Evolutionary conservation across 2,329 filamentous ascomycete species (phyloP), one percentile per base, ranked within the genome.

Genomic region (Trichophyton verrucosum): DNA sequence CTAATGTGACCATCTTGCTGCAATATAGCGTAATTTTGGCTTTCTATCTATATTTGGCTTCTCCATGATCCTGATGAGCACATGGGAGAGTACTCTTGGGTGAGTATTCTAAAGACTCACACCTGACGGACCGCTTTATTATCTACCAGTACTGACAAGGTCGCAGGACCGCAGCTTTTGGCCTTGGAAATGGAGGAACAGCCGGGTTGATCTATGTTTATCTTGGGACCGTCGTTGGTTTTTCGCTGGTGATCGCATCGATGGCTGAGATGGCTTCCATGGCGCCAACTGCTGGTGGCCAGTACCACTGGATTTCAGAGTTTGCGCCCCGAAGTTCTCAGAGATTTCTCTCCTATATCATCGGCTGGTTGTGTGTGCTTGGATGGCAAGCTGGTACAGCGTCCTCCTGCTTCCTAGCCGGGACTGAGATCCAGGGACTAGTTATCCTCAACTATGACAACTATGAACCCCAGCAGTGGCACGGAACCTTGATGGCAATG

Each of bases 181-280:
- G 70, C 3, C 63, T 74, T 62, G 70, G 68, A 22, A 69, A 75
- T 63, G 73, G 73, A 44, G 73, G 73, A 6, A 70, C 71, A 15
- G 72, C 70, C 17, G 71, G 71, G n/a, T 62, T 75, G 53, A 71
- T 75, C 51, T 75, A 71, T 69, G 72, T 71, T 0, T 74, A 72
- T 57, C 60, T 74, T 20, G 67, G 70, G 46, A 68, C 71, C 47
- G 65, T 66, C 4, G 55, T 66, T 0, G 74, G 73, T 0, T 71
- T 74, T 24, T 58, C 64, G 11, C 67, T 73, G 5, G 71, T 75
- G 13, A 73, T 74, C 62, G 69, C 70, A 36, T 74, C 71, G 58
- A 68, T 76, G 59, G 72, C 73, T 20, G 75, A 76, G 62, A 73
- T 76, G 68, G 74, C 74, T 36, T 77, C 75, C 3, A 77, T 76